Evolutionary conservation across 257 asterid genomes (phyloP), one percentile per base, ranked within the genome.

Genomic region (Verbascum thapsus): DNA sequence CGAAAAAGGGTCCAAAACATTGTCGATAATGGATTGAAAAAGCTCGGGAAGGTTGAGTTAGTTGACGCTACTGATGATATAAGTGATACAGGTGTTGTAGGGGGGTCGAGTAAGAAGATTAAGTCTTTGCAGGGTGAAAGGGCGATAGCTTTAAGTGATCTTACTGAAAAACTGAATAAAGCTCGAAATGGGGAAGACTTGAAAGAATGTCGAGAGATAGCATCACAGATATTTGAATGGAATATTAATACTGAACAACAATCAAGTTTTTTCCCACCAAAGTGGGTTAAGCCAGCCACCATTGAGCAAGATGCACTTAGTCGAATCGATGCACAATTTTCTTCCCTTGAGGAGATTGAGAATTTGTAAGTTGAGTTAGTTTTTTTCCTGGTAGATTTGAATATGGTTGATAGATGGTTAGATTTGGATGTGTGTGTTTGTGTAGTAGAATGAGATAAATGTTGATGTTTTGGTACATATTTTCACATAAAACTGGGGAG

Each of bases 141-240:
- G 71, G 74, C 65, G 18, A 57, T 64, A 5, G 84, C 79, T 51
- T 53, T 84, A 62, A 65, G 64, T 8, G 90, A 90, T 26, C 87
- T 94, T 42, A 70, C 63, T 9, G 99, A 89, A 53, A 94, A 90
- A 76, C 61, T 92, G 77, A 81, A 77, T 55, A 84, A 79, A 75
- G 91, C 88, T 15, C 84, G 90, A 68, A 92, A 79, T 18, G 88
- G 69, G 45, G 96, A 90, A 30, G 97, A 94, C 68, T 48, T 94
- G 54, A 75, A 81, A 76, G 80, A 82, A 13, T 94, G 96, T 70
- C 23, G 76, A 77, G 85, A 78, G 74, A 63, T 75, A 73, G 83
- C 82, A 7, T 64, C 77, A 38, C 73, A 81, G 74, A 76, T 90
- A 22, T 80, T 82, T 61, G 58, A 64, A 43, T 76, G 69, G 64